These are phyloP conservation scores for Solanum infundibuliforme DNA, from an alignment of 257 asterid species.

Conservation along the genomic window DNA sequence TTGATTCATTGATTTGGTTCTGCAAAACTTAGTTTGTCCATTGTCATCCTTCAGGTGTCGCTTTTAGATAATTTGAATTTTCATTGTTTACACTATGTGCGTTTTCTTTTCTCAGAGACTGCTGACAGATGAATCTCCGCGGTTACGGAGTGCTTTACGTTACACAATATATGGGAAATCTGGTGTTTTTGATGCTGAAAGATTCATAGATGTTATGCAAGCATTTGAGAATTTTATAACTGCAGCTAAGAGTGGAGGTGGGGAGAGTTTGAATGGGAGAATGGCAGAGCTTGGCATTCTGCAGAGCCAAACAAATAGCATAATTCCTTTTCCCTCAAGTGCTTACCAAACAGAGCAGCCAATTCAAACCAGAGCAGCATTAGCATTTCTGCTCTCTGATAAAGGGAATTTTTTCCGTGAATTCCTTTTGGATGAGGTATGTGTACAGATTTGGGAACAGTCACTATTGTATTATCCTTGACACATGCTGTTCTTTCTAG, in stretches of 20 bases:
- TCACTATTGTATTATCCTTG: not conserved
- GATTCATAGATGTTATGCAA: conserved; percentile 98
- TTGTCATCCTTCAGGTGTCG: not conserved
- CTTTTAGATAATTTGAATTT: not conserved
- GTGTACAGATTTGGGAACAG: not conserved
- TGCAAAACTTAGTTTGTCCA: not conserved
- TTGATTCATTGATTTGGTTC: not conserved
- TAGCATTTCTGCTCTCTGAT: conserved; percentile 78
- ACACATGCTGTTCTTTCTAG: not conserved
- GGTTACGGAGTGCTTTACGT: conserved; percentile 74
- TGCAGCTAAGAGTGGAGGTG: conserved; percentile 99
- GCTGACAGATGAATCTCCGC: conserved; percentile 95
- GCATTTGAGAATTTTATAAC: conserved; percentile 94
- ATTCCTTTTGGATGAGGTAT: conserved; percentile 94
- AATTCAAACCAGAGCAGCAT: conserved; percentile 88
- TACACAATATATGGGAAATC: conserved; percentile 92
- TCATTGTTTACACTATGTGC: not conserved
- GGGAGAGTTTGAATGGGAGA: conserved; percentile 76
- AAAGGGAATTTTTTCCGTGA: conserved; percentile 93
- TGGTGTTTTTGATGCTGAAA: conserved; percentile 93
- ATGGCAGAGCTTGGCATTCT: conserved; percentile 97
- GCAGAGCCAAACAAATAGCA: conserved; percentile 38
- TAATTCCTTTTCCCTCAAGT: conserved; percentile 28
- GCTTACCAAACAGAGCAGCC: conserved; percentile 47
- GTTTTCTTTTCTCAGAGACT: conserved; percentile 47